Percentiles rank a stretch among this genome's conserved stretches.
Evolutionary conservation across 2,329 filamentous ascomycete genomes (phyloP).

Genomic region (Davidsoniella neocaledoniae): DNA sequence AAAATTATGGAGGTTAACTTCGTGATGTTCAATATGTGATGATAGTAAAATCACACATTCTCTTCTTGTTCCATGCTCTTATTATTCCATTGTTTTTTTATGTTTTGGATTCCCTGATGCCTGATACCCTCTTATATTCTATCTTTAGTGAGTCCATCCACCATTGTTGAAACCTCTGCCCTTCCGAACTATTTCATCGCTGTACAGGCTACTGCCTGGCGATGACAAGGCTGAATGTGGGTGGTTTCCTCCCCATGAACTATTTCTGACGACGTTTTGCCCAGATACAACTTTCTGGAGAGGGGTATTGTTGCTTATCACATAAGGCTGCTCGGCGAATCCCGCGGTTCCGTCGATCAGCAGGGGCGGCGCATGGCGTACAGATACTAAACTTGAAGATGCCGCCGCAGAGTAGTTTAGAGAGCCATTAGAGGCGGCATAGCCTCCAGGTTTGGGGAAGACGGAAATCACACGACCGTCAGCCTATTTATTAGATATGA

Average conservation of each 20-base stretch:
- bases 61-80: not conserved
- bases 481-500: conserved; percentile 30
- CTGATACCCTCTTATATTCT: too few species aligned
- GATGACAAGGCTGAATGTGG: conserved; percentile 2
- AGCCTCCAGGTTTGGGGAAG: conserved; percentile 44
- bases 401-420: conserved; percentile 13
- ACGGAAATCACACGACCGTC: conserved; percentile 60
- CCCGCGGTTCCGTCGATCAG: conserved; percentile 37
- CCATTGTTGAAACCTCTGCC: conserved; percentile 14
- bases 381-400: conserved; percentile 15
- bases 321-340: conserved; percentile 26
- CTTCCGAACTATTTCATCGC: conserved; percentile 27
- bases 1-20: not conserved
- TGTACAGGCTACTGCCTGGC: conserved; percentile 29
- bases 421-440: conserved; percentile 16
- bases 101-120: too few species aligned
- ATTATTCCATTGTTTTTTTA: not conserved
- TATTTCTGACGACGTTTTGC: not conserved
- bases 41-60: not conserved
- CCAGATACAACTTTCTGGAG: too few species aligned
- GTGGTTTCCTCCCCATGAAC: conserved; percentile 16
- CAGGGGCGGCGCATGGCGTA: conserved; percentile 16
- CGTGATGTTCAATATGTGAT: too few species aligned
- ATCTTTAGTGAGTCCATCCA: not conserved
- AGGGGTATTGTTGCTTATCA: conserved; percentile 11